A percentile compares a stretch with the other conserved stretches of the same genome.
These are phyloP conservation scores for Cymbidium sinense DNA, from an alignment of 106 monocot species.

Conservation along the genomic window DNA sequence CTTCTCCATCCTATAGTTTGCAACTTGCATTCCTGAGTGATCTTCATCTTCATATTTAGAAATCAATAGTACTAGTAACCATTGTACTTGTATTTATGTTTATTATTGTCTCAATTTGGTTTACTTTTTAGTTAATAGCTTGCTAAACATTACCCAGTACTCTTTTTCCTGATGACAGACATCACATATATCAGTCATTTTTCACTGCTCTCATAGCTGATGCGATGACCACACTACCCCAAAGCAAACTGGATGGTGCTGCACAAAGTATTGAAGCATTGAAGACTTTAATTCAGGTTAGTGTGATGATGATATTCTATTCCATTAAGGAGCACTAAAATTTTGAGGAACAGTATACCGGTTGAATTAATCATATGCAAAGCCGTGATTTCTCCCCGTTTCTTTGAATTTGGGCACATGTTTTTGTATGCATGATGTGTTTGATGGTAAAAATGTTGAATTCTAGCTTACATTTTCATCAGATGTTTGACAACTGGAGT, in stretches of 20 bases:
- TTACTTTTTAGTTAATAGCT: neutral
- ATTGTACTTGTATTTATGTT: neutral
- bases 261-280: neutral
- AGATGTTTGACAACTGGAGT: neutral
- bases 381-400: neutral
- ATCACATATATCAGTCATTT: neutral
- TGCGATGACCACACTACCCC: neutral
- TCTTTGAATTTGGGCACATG: neutral
- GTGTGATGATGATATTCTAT: neutral
- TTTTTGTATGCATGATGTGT: neutral
- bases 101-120: neutral
- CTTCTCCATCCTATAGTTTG: neutral
- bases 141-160: neutral
- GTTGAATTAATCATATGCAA: neutral
- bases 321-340: neutral
- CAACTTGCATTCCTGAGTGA: neutral
- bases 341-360: neutral
- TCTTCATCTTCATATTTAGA: neutral
- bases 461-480: neutral
- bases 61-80: neutral
- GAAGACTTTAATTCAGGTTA: constrained; percentile 9
- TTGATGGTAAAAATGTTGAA: neutral
- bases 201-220: neutral
- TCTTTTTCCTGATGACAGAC: neutral
- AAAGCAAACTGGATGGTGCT: neutral